Percentiles rank a stretch among this genome's conserved stretches.
These are phyloP conservation scores for Adenanthera pavonina DNA, from an alignment of 306 rosid genomes.

Conservation along the genomic window DNA sequence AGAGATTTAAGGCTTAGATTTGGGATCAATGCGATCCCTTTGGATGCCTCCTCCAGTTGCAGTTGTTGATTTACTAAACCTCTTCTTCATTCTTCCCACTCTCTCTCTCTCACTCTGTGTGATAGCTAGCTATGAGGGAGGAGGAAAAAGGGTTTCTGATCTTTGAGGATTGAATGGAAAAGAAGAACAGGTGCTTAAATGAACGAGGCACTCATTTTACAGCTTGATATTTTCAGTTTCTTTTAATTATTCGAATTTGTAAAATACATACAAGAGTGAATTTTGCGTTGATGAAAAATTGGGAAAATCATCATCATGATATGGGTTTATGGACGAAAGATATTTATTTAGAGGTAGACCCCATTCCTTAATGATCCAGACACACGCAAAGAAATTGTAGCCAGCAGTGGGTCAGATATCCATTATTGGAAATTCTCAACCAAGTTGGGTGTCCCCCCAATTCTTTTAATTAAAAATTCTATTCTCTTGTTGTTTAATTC, in stretches of 20 bases:
- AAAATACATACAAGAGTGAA: neutral
- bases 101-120: neutral
- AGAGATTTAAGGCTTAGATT: constrained; percentile 7
- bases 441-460: constrained; percentile 27
- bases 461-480: constrained; percentile 9
- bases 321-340: neutral
- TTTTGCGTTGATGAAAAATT: neutral
- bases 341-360: constrained; percentile 32
- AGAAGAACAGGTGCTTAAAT: constrained; percentile 30
- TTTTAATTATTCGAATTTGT: neutral
- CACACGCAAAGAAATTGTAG: constrained; percentile 31
- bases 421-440: constrained; percentile 47
- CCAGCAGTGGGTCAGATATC: constrained; percentile 37
- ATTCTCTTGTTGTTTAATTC: neutral
- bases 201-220: neutral
- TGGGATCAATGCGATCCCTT: constrained; percentile 60
- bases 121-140: neutral
- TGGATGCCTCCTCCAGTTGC: constrained; percentile 53
- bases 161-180: neutral
- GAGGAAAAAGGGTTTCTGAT: constrained; percentile 39
- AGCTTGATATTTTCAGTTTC: neutral
- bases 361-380: constrained; percentile 40
- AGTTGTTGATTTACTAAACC: constrained; percentile 34
- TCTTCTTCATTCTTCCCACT: constrained; percentile 10
- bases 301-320: neutral